phyloP scores from a whole-genome alignment of 768 basidiomycete species.

The Termitomyces sp. region DNA sequence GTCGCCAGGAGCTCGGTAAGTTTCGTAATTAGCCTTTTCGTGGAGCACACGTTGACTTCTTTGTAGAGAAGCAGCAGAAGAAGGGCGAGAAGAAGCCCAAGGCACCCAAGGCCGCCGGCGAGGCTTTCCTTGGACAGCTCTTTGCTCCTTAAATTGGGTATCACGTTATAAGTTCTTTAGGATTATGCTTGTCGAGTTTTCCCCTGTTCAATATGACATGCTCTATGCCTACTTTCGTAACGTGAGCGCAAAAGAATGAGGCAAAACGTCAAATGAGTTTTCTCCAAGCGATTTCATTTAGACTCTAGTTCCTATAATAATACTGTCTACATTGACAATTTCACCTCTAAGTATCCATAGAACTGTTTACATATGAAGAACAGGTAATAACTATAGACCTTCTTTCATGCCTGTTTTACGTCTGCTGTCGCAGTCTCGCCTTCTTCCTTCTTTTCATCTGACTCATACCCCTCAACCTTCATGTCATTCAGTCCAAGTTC shows the following conservation, averaged over 20 bases:
- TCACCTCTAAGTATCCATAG: no score
- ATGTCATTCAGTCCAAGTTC: constrained; percentile 91
- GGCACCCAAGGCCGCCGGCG: constrained; percentile 72
- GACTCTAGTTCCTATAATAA: no score
- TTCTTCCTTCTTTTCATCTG: constrained; percentile 17
- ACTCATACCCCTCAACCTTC: constrained; percentile 71
- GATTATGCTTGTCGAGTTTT: not conserved
- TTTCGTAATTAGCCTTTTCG: constrained; percentile 18
- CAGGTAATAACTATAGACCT: not conserved
- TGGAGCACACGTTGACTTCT: constrained; percentile 6
- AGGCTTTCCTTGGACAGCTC: constrained; percentile 80
- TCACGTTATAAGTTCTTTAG: not conserved
- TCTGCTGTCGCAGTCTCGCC: not conserved
- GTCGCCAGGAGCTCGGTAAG: constrained; percentile 83
- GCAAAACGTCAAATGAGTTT: not conserved
- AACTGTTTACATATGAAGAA: no score
- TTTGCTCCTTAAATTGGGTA: constrained; percentile 65
- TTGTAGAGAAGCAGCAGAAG: constrained; percentile 68
- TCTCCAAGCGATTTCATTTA: no score
- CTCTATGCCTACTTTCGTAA: not conserved
- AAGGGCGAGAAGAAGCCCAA: constrained; percentile 57
- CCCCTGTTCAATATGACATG: not conserved
- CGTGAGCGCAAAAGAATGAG: no score
- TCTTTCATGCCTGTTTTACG: not conserved
- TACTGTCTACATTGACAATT: no score